Percentiles rank a stretch among this genome's conserved stretches.
Conservation (phyloP, 768 basidiomycete species). For the Dacryopinax primogenitus region DNA sequence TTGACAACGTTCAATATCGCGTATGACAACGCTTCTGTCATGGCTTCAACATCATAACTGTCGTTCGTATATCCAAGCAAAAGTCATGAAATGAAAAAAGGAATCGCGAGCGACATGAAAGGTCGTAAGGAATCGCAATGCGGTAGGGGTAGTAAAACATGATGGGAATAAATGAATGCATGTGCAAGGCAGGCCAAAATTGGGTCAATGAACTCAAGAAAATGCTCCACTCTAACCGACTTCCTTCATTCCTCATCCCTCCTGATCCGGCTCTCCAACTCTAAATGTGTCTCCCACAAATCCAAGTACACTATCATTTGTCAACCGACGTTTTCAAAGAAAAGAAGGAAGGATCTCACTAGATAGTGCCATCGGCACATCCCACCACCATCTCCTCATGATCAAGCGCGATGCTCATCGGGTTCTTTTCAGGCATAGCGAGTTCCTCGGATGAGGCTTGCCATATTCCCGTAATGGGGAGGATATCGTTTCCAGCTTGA, state of each 20-base stretch:
- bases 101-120: too few relatives aligned
- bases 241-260: not conserved
- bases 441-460: slow-evolving; percentile 64
- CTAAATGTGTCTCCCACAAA: slow-evolving; percentile 46
- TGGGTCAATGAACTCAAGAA: too few relatives aligned
- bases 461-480: slow-evolving; percentile 48
- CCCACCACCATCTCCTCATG: slow-evolving; percentile 86
- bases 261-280: not conserved
- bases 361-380: slow-evolving; percentile 82
- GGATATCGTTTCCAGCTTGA: slow-evolving; percentile 31
- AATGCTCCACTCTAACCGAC: not conserved
- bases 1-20: too few relatives aligned
- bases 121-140: too few relatives aligned
- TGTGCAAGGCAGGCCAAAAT: too few relatives aligned
- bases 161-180: too few relatives aligned
- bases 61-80: too few relatives aligned
- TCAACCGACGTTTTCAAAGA: slow-evolving; percentile 16
- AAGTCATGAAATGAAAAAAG: too few relatives aligned
- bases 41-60: too few relatives aligned
- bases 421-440: slow-evolving; percentile 82
- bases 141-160: too few relatives aligned
- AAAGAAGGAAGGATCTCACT: slow-evolving; percentile 38
- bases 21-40: too few relatives aligned
- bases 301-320: slow-evolving; percentile 39
- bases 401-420: slow-evolving; percentile 85